A percentile compares a stretch with the other conserved stretches of the same genome.
Evolutionary conservation across 768 basidiomycete species (phyloP).

Genomic region (Galerina marginata): DNA sequence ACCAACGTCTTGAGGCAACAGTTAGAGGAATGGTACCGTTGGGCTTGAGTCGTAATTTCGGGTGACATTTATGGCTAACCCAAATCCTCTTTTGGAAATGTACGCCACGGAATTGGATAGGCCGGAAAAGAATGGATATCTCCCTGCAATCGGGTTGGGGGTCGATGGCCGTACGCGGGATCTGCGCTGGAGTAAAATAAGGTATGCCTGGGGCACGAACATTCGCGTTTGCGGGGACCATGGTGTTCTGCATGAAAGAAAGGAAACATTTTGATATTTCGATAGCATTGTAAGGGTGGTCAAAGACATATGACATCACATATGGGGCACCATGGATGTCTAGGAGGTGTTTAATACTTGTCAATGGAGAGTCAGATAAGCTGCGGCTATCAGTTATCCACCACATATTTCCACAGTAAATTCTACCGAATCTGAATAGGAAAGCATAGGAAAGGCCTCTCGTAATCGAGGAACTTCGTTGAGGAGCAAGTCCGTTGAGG

Average conservation of each 20-base stretch:
- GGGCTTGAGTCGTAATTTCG: conserved; percentile 49
- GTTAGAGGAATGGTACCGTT: conserved; percentile 68
- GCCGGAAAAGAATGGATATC: conserved; percentile 49
- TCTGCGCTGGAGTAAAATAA: conserved; percentile 54
- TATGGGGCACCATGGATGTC: no score
- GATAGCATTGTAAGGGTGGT: no score
- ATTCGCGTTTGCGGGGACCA: conserved; percentile 34
- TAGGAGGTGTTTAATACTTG: no score
- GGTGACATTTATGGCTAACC: conserved; percentile 35
- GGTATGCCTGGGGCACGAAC: conserved; percentile 44
- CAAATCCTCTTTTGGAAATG: conserved; percentile 61
- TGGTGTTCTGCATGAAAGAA: not conserved
- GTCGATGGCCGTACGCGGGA: conserved; percentile 45
- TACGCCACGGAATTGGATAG: conserved; percentile 57
- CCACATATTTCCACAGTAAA: no score
- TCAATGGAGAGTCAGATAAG: no score
- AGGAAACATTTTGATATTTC: no score
- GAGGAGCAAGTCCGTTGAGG: no score
- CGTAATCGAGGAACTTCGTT: no score
- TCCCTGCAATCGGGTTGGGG: conserved; percentile 43
- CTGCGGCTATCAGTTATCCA: no score
- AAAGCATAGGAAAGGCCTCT: no score
- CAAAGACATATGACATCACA: no score
- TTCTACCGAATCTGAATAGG: no score
- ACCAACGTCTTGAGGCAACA: conserved; percentile 63